These are phyloP conservation scores for Hypocreales sp. DNA, from an alignment of 2,329 filamentous ascomycete genomes.

Conservation along the genomic window DNA sequence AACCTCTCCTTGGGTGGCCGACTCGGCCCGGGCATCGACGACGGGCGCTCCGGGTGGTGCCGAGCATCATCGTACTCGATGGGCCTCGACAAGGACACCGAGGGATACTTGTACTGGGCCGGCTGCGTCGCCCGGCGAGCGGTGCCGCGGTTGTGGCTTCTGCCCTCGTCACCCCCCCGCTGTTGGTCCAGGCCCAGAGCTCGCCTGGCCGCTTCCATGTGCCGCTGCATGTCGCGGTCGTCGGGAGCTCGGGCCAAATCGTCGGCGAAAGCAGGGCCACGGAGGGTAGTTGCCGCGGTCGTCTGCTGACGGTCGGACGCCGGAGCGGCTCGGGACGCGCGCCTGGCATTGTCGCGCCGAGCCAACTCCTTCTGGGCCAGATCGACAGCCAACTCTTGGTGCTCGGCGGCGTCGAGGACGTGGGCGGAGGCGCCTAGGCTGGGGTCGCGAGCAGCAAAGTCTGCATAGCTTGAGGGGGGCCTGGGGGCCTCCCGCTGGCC, in stretches of 20 bases:
- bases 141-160: conserved; percentile 5
- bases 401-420: conserved; percentile 52
- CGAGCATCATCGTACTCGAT: conserved; percentile 23
- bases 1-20: conserved; percentile 14
- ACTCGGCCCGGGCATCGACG: conserved; percentile 13
- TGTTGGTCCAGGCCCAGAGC: conserved; percentile 19
- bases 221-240: conserved; percentile 28
- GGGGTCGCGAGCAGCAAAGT: conserved; percentile 41
- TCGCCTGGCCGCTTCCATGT: conserved; percentile 37
- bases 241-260: conserved; percentile 9
- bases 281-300: too few species aligned
- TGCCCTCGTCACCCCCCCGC: conserved; percentile 10
- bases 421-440: conserved; percentile 40
- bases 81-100: conserved; percentile 34
- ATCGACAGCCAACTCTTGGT: conserved; percentile 62
- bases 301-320: neutral
- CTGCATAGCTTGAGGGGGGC: conserved; percentile 21
- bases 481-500: conserved; percentile 6
- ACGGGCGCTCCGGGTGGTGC: conserved; percentile 5
- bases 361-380: conserved; percentile 59
- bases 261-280: neutral
- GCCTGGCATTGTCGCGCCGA: conserved; percentile 47
- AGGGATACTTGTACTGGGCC: conserved; percentile 37
- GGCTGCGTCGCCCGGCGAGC: conserved; percentile 11
- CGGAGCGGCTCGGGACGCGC: conserved; percentile 35